Percentiles rank a stretch among this genome's conserved stretches.
phyloP scores from a whole-genome alignment of 2,329 filamentous ascomycete species.

The Alternaria gaisen region DNA sequence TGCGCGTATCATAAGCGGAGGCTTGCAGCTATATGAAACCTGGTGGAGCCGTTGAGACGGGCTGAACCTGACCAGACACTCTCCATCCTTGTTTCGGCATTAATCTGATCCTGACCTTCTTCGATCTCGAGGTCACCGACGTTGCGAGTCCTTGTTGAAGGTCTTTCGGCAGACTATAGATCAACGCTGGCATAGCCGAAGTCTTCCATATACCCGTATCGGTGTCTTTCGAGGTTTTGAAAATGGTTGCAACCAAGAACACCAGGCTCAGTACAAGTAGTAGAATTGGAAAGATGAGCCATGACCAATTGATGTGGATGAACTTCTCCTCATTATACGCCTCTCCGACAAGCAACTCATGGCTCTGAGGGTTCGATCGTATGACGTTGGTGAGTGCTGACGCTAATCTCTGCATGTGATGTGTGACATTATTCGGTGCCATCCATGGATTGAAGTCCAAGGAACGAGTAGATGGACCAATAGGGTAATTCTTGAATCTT shows the following conservation, averaged over 20 bases:
- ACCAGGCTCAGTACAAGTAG: constrained; percentile 30
- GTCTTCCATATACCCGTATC: constrained; percentile 40
- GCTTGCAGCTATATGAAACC: constrained; percentile 1
- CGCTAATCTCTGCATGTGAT: constrained; percentile 28
- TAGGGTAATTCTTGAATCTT: background rate
- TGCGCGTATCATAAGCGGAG: background rate
- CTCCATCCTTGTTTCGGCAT: constrained; percentile 29
- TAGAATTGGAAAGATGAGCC: constrained; percentile 36
- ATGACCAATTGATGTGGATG: constrained; percentile 6
- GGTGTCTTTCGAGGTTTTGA: constrained; percentile 27
- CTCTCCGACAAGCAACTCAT: constrained; percentile 8
- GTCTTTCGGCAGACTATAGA: constrained; percentile 37
- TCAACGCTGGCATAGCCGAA: constrained; percentile 40
- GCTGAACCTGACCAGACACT: constrained; percentile 25
- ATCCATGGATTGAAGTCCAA: constrained; percentile 20
- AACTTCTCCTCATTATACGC: constrained; percentile 1
- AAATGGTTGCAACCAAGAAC: constrained; percentile 37
- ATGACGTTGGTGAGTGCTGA: constrained; percentile 31
- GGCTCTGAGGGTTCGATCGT: constrained; percentile 15
- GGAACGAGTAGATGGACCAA: background rate
- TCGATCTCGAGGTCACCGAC: background rate
- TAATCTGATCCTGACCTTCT: constrained; percentile 20
- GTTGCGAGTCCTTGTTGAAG: background rate
- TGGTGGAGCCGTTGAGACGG: background rate
- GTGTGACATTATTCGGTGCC: constrained; percentile 32